Base-by-base conservation (phyloP, 495 filamentous ascomycete genomes). In the Penicillium bialowiezense region DNA sequence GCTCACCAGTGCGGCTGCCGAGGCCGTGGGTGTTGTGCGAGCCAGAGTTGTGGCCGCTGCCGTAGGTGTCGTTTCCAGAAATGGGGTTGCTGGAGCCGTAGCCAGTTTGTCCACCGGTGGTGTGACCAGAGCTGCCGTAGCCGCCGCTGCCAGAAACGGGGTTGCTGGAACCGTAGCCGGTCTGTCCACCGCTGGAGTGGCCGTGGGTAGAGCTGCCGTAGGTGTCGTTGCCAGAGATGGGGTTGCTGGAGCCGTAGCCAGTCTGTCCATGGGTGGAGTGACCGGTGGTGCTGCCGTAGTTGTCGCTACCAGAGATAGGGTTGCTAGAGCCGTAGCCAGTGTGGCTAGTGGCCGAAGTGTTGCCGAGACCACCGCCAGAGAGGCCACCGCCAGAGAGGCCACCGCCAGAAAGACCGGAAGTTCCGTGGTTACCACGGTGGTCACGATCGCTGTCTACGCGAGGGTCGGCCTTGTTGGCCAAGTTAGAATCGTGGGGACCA, bases 381-480 rank as follows among this genome's bases (percentile, higher is more conserved):
- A 36, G 21, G 3, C 31, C 32, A 18, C 13, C 9, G 3, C 48
- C n/a, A 7, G 41, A 45, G 7, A 36, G 21, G 3, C 31, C 32
- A 18, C 13, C 9, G 3, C 48, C n/a, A 7, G 41, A 45, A 6
- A 36, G 20, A 5, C 44, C 32, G 9, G 31, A n/a, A 18, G 20
- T 28, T 37, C 33, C 33, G 10, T 38, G 44, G 19, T 37, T 26
- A 13, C 21, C 34, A 9, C 44, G 44, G 34, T 37, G 28, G 14
- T 47, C 56, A 2, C 47, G 51, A 23, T 70, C 69, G 8, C 52
- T 60, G 13, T 65, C 77, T 18, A 77, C 65, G 32, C 66, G 63
- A 34, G 80, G 73, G 46, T 81, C 79, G 8, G 67, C 24, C 38
- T 71, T 66, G 55, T 76, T 78, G 41, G 41, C 50, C 24, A 53